phyloP scores from a whole-genome alignment of 345 rosid genomes.

The Salix caprea region DNA sequence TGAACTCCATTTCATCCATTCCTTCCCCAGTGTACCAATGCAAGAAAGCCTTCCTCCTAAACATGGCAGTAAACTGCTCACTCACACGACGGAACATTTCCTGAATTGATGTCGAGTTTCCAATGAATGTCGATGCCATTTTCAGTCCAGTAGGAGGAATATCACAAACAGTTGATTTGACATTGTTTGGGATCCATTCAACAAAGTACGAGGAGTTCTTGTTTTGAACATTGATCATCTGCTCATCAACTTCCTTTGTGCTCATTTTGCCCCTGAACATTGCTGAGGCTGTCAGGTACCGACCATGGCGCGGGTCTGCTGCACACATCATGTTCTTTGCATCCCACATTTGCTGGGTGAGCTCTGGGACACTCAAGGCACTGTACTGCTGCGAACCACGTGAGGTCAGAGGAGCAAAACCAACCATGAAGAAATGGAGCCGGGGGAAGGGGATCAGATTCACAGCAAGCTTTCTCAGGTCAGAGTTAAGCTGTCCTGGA shows the following conservation, averaged over 20 bases:
- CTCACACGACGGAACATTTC: constrained; percentile 46
- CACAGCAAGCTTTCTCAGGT: constrained; percentile 64
- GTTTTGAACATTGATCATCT: constrained; percentile 70
- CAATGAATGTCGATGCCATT: constrained; percentile 51
- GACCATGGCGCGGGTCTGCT: constrained; percentile 44
- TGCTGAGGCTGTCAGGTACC: constrained; percentile 51
- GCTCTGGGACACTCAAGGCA: constrained; percentile 44
- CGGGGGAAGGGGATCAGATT: constrained; percentile 53
- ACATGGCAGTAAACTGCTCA: constrained; percentile 63
- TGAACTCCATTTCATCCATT: constrained; percentile 72
- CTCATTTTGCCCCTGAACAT: constrained; percentile 51
- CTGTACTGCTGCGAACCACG: constrained; percentile 52
- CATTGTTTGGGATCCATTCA: constrained; percentile 65
- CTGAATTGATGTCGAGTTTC: constrained; percentile 49
- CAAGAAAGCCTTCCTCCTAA: constrained; percentile 73
- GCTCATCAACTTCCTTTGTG: constrained; percentile 50
- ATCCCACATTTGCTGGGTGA: constrained; percentile 57
- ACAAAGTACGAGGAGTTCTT: constrained; percentile 66
- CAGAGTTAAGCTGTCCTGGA: constrained; percentile 71
- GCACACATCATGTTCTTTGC: constrained; percentile 57
- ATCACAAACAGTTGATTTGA: constrained; percentile 48
- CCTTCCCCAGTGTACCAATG: constrained; percentile 70
- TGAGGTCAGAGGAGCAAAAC: constrained; percentile 49
- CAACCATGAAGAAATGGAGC: constrained; percentile 60
- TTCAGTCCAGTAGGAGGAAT: constrained; percentile 45